Evolutionary conservation across 495 filamentous ascomycete species (phyloP).

Genomic region (Amniculicola lignicola): DNA sequence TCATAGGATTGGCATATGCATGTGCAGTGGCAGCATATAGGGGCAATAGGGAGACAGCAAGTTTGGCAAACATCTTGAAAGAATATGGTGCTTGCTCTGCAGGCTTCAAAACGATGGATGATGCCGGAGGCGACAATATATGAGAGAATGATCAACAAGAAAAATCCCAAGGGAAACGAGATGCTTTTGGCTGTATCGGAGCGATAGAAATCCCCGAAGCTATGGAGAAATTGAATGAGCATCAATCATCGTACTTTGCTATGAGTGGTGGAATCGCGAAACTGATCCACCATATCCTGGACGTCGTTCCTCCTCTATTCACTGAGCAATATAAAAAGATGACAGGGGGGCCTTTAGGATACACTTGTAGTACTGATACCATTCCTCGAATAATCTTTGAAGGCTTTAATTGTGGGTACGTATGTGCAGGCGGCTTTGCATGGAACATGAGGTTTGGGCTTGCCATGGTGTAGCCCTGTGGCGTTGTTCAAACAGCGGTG

Average conservation of each 20-base stretch:
- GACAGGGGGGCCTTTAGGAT: too few species aligned
- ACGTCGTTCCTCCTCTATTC: too few species aligned
- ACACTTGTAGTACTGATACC: too few species aligned
- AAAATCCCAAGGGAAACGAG: not conserved
- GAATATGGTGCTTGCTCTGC: not conserved
- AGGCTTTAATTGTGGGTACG: too few species aligned
- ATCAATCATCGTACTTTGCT: not conserved
- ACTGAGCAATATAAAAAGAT: too few species aligned
- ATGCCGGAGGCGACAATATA: not conserved
- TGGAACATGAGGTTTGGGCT: too few species aligned
- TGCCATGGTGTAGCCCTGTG: too few species aligned
- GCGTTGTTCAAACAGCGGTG: too few species aligned
- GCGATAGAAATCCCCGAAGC: not conserved
- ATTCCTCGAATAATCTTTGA: too few species aligned
- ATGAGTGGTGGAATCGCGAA: slow-evolving; percentile 16
- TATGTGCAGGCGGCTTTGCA: too few species aligned
- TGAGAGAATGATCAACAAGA: not conserved
- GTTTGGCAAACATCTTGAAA: not conserved
- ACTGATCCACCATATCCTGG: too few species aligned
- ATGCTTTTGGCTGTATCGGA: not conserved
- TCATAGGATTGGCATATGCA: slow-evolving; percentile 46
- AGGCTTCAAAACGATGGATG: not conserved
- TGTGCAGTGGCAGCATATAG: not conserved
- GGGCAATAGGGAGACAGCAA: slow-evolving; percentile 6
- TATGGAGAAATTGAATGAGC: slow-evolving; percentile 1